Evolutionary conservation across 2,329 filamentous ascomycete species (phyloP), one percentile per base, ranked within the genome.

Genomic region (Colletotrichum sp.): DNA sequence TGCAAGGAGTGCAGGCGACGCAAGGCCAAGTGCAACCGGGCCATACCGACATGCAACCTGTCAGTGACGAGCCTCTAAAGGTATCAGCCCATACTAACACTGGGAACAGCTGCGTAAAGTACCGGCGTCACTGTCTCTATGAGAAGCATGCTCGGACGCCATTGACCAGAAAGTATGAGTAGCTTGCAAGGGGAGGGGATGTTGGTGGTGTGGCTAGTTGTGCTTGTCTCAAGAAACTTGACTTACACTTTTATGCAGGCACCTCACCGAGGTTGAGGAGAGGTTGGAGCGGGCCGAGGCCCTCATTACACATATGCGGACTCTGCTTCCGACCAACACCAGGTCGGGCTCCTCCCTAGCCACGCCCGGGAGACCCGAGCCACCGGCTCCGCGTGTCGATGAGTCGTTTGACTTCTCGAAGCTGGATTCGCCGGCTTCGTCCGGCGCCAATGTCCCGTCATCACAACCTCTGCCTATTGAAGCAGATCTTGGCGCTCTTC

Each of bases 61-160:
- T 89, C 86, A 77, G 78, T 83, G 55, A 85, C 84, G 71, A 61
- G 28, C 16, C 7, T 61, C 10, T 5, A 13, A 5, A 30, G 56
- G 24, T 7, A 26, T 14, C 24, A n/a, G 18, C 16, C 28, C 12
- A 34, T n/a, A 6, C 18, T 61, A 14, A 61, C 10, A 16, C 13
- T 18, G 32, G 16, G 10, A 8, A 56, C 28, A 61, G 58, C 18
- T 89, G 87, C 77, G 78, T 83, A 63, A 85, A 84, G 71, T 86
- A 87, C 77, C 82, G 84, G 56, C 81, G 87, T 16, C 84, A 87
- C 74, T 89, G 87, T 74, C 80, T 88, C 8, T 89, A 89, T 71
- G 87, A 89, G 77, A 87, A 85, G 76, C 84, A 87, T 66, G 82
- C 83, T n/a, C 83, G 85, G 59, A 89, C 87, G 14, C 87, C 87